Conservation (phyloP, 2,329 filamentous ascomycete genomes). For the Chlorencoelia australis region DNA sequence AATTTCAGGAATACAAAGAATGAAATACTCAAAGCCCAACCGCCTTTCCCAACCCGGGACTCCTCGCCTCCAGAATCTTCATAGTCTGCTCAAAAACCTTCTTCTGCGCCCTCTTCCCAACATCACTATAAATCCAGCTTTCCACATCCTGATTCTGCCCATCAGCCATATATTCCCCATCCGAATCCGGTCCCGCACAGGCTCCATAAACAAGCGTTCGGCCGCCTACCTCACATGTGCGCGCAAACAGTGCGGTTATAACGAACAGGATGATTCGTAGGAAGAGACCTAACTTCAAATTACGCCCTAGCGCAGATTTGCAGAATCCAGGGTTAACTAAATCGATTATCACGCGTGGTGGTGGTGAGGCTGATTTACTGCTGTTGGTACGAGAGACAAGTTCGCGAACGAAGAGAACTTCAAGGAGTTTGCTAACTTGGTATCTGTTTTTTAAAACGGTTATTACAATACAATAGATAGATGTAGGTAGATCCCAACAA, state of each 20-base stretch:
- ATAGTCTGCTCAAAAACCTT: constrained; percentile 27
- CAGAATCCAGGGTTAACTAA: constrained; percentile 4
- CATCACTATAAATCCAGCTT: constrained; percentile 26
- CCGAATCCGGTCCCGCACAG: not conserved
- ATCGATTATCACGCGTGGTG: constrained; percentile 5
- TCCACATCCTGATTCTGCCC: constrained; percentile 6
- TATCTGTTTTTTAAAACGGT: constrained; percentile 5
- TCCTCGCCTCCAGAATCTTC: not conserved
- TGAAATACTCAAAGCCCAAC: too few species aligned
- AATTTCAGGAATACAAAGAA: too few species aligned
- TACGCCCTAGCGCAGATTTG: constrained; percentile 1
- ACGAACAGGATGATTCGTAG: not conserved
- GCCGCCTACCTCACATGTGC: not conserved
- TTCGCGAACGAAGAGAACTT: not conserved
- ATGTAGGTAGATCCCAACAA: not conserved
- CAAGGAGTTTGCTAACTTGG: constrained; percentile 4
- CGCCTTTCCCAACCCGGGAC: too few species aligned
- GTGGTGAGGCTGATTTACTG: not conserved
- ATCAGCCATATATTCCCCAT: constrained; percentile 3
- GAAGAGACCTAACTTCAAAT: not conserved
- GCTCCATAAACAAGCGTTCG: not conserved
- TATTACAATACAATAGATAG: not conserved
- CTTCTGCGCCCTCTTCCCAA: constrained; percentile 28
- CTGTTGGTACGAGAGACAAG: not conserved
- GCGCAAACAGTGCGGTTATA: not conserved